Percentiles rank a stretch among this genome's conserved stretches.
Evolutionary conservation across 2,329 filamentous ascomycete species (phyloP).

Genomic region (Ceratocystis cacaofunesta): DNA sequence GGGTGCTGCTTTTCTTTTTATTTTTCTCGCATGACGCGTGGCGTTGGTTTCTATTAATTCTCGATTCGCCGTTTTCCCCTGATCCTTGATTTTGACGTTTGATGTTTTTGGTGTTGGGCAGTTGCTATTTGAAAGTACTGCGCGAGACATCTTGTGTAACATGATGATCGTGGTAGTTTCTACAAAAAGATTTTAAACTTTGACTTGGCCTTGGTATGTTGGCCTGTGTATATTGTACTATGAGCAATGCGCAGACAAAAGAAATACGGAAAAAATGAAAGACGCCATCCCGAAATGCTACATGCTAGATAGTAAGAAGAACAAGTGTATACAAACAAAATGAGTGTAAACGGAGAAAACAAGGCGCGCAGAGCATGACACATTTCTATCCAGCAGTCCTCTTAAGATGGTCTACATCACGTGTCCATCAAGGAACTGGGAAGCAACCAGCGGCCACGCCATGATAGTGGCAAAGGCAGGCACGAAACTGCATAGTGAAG

Average conservation of each 20-base stretch:
- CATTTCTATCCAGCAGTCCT: constrained; percentile 1
- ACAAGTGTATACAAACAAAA: too few species aligned
- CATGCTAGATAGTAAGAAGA: background rate
- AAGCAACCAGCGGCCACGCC: constrained; percentile 25
- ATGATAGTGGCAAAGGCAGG: constrained; percentile 25
- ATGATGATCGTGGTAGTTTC: background rate
- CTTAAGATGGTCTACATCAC: constrained; percentile 17
- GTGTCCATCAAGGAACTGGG: constrained; percentile 23
- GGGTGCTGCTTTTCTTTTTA: background rate
- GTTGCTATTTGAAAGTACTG: background rate
- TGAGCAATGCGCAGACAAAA: background rate
- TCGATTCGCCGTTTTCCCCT: background rate
- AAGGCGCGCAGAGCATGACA: background rate
- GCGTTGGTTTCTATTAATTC: constrained; percentile 3
- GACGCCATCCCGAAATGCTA: background rate
- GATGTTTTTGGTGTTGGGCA: background rate
- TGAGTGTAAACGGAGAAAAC: background rate
- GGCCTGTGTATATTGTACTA: background rate
- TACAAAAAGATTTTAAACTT: too few species aligned
- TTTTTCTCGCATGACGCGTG: constrained; percentile 6
- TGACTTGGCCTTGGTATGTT: background rate
- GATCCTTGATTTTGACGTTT: background rate
- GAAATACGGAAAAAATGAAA: background rate
- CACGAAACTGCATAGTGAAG: constrained; percentile 23
- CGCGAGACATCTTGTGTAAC: background rate